Conservation (phyloP, 495 filamentous ascomycete genomes). For the Bombardia bombarda region DNA sequence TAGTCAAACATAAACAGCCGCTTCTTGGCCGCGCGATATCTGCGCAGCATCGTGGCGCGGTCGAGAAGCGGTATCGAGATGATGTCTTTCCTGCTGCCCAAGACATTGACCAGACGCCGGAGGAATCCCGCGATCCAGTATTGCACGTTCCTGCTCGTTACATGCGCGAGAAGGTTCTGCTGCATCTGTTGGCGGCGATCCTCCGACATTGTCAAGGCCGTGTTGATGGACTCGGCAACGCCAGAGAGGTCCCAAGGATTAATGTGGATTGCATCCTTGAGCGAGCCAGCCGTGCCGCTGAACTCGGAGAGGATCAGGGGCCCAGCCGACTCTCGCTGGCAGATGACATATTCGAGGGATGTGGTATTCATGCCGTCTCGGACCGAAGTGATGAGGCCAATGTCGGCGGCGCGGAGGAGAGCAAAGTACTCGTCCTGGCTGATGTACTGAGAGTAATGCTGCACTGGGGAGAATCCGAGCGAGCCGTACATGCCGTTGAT, state of each 20-base stretch:
- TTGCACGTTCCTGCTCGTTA: conserved; percentile 74
- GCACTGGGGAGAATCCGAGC: conserved; percentile 75
- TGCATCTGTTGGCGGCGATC: conserved; percentile 52
- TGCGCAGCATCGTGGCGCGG: conserved; percentile 54
- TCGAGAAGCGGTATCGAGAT: conserved; percentile 76
- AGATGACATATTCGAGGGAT: conserved; percentile 85
- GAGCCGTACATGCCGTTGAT: conserved; percentile 88
- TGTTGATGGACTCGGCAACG: conserved; percentile 71
- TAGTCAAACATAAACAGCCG: conserved; percentile 98
- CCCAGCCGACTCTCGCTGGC: conserved; percentile 74
- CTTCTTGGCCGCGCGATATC: conserved; percentile 61
- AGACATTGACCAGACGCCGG: conserved; percentile 64
- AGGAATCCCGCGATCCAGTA: conserved; percentile 74
- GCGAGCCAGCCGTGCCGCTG: conserved; percentile 81
- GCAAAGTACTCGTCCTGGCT: conserved; percentile 85
- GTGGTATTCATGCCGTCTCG: conserved; percentile 97
- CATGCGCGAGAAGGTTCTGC: conserved; percentile 66
- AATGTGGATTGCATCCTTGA: conserved; percentile 81
- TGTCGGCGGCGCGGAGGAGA: conserved; percentile 74
- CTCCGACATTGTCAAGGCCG: conserved; percentile 64
- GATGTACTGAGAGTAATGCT: conserved; percentile 89
- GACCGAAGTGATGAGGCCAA: conserved; percentile 85
- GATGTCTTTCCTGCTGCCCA: conserved; percentile 66
- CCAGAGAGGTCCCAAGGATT: conserved; percentile 86
- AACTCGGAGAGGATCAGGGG: conserved; percentile 93